These are phyloP conservation scores for Huntiella savannae DNA, from an alignment of 2,329 filamentous ascomycete genomes.

Conservation along the genomic window DNA sequence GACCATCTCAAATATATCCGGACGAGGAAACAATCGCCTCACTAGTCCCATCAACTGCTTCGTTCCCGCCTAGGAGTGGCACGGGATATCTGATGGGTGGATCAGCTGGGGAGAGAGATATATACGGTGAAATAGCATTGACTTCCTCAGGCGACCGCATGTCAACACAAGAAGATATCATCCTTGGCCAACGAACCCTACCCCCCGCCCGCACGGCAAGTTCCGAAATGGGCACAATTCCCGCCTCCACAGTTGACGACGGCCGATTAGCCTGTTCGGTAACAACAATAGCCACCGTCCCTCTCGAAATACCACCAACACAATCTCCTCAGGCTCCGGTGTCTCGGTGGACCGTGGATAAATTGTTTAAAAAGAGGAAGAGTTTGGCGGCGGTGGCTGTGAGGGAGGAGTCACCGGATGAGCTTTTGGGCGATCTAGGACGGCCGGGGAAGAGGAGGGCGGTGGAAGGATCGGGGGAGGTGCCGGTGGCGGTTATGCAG, in stretches of 20 bases:
- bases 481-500: conserved; percentile 12
- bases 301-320: not conserved
- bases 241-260: no score
- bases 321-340: not conserved
- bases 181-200: not conserved
- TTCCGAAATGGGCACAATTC: no score
- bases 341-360: not conserved
- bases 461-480: not conserved
- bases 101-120: not conserved
- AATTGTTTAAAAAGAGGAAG: not conserved
- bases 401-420: not conserved
- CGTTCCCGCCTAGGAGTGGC: not conserved
- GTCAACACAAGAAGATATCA: not conserved
- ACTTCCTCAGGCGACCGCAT: not conserved
- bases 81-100: not conserved
- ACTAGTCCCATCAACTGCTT: conserved; percentile 2
- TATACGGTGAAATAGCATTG: not conserved
- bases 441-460: not conserved
- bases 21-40: conserved; percentile 2
- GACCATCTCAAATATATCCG: conserved; percentile 1
- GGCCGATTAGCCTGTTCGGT: no score
- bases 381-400: not conserved
- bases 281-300: not conserved
- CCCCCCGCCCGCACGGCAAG: not conserved
- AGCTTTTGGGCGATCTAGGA: not conserved